A percentile compares a stretch with the other conserved stretches of the same genome.
phyloP scores from a whole-genome alignment of 805 yeast species.

The Nakazawaea peltata region DNA sequence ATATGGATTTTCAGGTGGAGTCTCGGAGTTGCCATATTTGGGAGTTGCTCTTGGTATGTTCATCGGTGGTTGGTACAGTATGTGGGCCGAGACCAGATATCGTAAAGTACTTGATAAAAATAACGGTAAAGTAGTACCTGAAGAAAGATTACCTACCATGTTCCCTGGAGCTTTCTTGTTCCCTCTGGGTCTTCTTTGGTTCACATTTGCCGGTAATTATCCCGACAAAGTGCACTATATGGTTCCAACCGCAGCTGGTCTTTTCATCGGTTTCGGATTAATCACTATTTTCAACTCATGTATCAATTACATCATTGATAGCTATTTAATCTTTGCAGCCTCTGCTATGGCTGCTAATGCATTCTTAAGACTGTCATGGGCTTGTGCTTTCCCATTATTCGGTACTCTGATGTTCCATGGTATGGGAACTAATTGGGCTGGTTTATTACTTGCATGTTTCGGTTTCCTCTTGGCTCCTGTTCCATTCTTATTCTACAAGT shows the following conservation, averaged over 20 bases:
- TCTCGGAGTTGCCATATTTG: conserved; percentile 72
- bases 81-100: conserved; percentile 50
- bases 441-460: conserved; percentile 58
- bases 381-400: conserved; percentile 64
- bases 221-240: conserved; percentile 69
- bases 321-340: conserved; percentile 65
- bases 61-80: conserved; percentile 45
- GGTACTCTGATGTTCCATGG: conserved; percentile 61
- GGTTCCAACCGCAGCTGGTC: conserved; percentile 63
- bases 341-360: conserved; percentile 74
- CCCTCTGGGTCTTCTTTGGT: conserved; percentile 78
- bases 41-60: conserved; percentile 65
- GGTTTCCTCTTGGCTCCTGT: conserved; percentile 53
- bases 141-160: conserved; percentile 75
- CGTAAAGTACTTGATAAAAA: conserved; percentile 35
- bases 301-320: conserved; percentile 65
- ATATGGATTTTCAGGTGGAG: conserved; percentile 57
- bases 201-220: conserved; percentile 83
- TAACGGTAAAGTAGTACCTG: conserved; percentile 62
- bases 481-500: conserved; percentile 56
- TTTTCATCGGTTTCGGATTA: conserved; percentile 61
- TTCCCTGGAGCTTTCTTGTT: conserved; percentile 62
- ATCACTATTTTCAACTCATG: conserved; percentile 62
- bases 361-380: conserved; percentile 55
- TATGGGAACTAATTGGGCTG: conserved; percentile 76